Percentiles rank a stretch among this genome's conserved stretches.
These are phyloP conservation scores for Venturia asperata DNA, from an alignment of 2,329 filamentous ascomycete genomes.

Conservation along the genomic window DNA sequence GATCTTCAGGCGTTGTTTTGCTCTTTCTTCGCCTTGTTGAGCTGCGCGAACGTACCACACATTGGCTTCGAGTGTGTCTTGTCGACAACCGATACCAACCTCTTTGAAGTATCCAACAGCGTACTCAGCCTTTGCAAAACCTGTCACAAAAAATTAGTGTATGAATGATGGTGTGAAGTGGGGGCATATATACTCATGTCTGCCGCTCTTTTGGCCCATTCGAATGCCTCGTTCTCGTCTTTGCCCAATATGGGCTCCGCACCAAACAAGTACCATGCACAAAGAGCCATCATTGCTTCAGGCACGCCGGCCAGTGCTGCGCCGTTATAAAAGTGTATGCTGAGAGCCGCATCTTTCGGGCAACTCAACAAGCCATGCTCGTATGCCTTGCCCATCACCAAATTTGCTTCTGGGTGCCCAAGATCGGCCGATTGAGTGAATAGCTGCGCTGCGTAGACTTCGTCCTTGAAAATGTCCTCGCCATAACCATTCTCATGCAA, in stretches of 20 bases:
- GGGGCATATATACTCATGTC: constrained; percentile 61
- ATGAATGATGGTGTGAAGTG: neutral
- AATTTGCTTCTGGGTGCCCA: constrained; percentile 78
- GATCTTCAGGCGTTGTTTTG: constrained; percentile 75
- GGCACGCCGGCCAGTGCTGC: constrained; percentile 80
- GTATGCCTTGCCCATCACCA: constrained; percentile 90
- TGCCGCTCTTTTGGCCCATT: constrained; percentile 86
- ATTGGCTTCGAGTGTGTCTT: constrained; percentile 93
- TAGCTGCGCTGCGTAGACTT: constrained; percentile 82
- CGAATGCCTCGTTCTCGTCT: constrained; percentile 92
- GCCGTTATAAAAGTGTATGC: constrained; percentile 94
- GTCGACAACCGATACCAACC: constrained; percentile 92
- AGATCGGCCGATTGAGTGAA: constrained; percentile 92
- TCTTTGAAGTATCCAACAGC: constrained; percentile 96
- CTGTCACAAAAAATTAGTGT: constrained; percentile 36
- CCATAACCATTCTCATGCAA: constrained; percentile 91
- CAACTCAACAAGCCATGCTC: constrained; percentile 85
- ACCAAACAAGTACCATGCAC: constrained; percentile 97
- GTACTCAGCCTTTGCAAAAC: constrained; percentile 69
- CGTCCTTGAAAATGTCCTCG: constrained; percentile 87
- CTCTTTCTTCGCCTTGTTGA: constrained; percentile 82
- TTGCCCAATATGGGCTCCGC: constrained; percentile 87
- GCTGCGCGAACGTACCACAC: constrained; percentile 97
- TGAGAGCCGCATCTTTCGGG: constrained; percentile 83
- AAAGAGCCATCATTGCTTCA: constrained; percentile 93